Conservation (phyloP, 768 basidiomycete genomes). For the Suillus alpinus region DNA sequence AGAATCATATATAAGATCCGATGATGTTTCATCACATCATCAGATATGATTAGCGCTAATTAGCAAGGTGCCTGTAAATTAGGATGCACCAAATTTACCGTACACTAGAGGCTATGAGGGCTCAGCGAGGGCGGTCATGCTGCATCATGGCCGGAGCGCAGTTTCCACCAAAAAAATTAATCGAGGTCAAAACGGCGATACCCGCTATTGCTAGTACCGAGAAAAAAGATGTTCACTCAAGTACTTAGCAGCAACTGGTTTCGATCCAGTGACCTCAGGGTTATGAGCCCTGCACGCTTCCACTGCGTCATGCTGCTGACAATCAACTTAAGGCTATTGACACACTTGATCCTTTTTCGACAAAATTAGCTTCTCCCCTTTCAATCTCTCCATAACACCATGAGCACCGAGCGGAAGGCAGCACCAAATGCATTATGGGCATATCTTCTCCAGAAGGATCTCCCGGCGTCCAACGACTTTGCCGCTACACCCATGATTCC, state of each 20-base stretch:
- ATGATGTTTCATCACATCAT: too few species aligned
- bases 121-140: too few species aligned
- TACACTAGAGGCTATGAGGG: too few species aligned
- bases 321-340: neutral
- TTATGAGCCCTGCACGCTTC: slow-evolving; percentile 29
- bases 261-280: slow-evolving; percentile 33
- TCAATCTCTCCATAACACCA: neutral
- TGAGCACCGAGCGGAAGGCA: slow-evolving; percentile 7
- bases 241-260: slow-evolving; percentile 28
- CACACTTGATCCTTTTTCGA: too few species aligned
- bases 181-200: too few species aligned
- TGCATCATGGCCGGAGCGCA: too few species aligned
- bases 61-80: too few species aligned
- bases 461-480: slow-evolving; percentile 17
- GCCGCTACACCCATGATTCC: slow-evolving; percentile 23
- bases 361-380: neutral
- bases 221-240: too few species aligned
- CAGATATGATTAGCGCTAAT: too few species aligned
- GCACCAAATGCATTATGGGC: slow-evolving; percentile 43
- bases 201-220: too few species aligned
- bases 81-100: too few species aligned
- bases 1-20: too few species aligned
- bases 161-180: neutral
- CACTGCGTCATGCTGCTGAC: slow-evolving; percentile 29
- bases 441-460: slow-evolving; percentile 50